Percentiles rank a stretch among this genome's conserved stretches.
Evolutionary conservation across 2,329 filamentous ascomycete species (phyloP).

Genomic region (Trichoderma sp.): DNA sequence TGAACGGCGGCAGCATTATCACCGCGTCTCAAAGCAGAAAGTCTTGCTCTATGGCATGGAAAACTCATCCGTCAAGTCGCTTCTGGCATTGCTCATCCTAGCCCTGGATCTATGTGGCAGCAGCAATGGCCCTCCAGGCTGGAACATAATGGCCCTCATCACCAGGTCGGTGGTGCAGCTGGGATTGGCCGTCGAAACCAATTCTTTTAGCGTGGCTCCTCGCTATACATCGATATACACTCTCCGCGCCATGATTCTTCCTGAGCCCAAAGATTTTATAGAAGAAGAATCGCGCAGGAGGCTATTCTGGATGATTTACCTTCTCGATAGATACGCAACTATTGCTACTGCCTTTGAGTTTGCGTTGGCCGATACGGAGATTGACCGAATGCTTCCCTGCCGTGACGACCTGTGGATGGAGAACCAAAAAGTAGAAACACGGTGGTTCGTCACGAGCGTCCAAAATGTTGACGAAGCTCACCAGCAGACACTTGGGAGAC

Average conservation of each 20-base stretch:
- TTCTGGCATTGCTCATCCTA: slow-evolving; percentile 84
- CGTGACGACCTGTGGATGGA: slow-evolving; percentile 81
- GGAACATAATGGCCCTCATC: slow-evolving; percentile 88
- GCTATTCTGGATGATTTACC: slow-evolving; percentile 91
- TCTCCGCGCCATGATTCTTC: slow-evolving; percentile 76
- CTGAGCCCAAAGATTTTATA: slow-evolving; percentile 79
- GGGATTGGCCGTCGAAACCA: slow-evolving; percentile 78
- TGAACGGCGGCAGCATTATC: slow-evolving; percentile 69
- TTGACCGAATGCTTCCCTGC: slow-evolving; percentile 82
- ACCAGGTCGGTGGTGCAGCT: slow-evolving; percentile 85
- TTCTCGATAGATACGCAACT: slow-evolving; percentile 86
- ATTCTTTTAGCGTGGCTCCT: slow-evolving; percentile 73
- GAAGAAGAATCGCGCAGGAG: slow-evolving; percentile 83
- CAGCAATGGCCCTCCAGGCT: slow-evolving; percentile 85
- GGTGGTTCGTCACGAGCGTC: slow-evolving; percentile 66
- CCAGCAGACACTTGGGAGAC: slow-evolving; percentile 65
- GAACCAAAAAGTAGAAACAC: slow-evolving; percentile 79
- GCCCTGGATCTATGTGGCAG: slow-evolving; percentile 80
- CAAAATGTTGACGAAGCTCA: slow-evolving; percentile 38
- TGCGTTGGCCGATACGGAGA: slow-evolving; percentile 82
- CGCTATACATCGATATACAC: slow-evolving; percentile 86
- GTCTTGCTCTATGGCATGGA: slow-evolving; percentile 86
- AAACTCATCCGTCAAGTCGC: slow-evolving; percentile 81
- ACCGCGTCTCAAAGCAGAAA: slow-evolving; percentile 77
- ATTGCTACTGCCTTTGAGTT: slow-evolving; percentile 92